Evolutionary conservation across 768 basidiomycete species (phyloP).

Genomic region (Dioszegia aurantiaca): DNA sequence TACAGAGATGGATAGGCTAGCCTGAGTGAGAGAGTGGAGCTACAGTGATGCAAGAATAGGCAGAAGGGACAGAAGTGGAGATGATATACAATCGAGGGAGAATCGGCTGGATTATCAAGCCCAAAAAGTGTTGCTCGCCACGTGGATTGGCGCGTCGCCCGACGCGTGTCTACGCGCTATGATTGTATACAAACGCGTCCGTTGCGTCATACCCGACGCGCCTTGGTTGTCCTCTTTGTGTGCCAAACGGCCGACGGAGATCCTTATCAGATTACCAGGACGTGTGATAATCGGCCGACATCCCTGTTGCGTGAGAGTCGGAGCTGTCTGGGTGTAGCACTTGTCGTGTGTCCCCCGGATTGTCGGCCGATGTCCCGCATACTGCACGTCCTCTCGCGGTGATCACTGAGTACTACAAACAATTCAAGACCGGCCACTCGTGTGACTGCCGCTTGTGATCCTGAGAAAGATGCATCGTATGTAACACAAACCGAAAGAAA

Average conservation of each 20-base stretch:
- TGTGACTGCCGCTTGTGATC: too few species aligned
- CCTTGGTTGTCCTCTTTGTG: too few species aligned
- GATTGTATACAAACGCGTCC: too few species aligned
- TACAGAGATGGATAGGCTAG: background rate
- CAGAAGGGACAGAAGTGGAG: background rate
- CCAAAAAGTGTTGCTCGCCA: too few species aligned
- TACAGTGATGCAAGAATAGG: background rate
- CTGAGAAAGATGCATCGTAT: conserved; percentile 10
- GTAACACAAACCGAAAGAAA: conserved; percentile 11
- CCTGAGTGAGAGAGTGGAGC: background rate
- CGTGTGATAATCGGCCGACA: background rate
- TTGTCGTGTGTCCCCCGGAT: too few species aligned
- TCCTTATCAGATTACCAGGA: background rate
- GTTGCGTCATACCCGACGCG: too few species aligned
- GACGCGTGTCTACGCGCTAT: too few species aligned
- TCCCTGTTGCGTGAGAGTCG: background rate
- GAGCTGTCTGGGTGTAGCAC: background rate
- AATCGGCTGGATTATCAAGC: background rate
- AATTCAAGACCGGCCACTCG: too few species aligned
- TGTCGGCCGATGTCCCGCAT: too few species aligned
- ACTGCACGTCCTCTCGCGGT: too few species aligned
- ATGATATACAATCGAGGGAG: background rate
- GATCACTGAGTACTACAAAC: too few species aligned
- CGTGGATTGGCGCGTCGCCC: too few species aligned
- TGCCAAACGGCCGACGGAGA: background rate